Conservation (phyloP, 768 basidiomycete genomes). For the Rhodocollybia butyracea region DNA sequence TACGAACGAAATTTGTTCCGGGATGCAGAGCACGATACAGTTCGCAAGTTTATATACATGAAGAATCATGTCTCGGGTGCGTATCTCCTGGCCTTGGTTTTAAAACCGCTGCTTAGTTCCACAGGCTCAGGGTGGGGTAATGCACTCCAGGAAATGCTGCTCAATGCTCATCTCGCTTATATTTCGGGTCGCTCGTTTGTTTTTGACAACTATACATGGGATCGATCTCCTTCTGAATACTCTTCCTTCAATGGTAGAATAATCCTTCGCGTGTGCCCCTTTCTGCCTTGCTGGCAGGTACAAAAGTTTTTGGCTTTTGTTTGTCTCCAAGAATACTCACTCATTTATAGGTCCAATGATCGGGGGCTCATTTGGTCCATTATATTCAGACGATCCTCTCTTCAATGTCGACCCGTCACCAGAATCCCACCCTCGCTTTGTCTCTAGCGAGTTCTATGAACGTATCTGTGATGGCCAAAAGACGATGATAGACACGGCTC, state of each 20-base stretch:
- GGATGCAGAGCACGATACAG: slow-evolving; percentile 39
- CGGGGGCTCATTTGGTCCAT: slow-evolving; percentile 34
- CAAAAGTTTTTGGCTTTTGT: slow-evolving; percentile 9
- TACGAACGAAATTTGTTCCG: slow-evolving; percentile 45
- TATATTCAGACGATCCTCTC: slow-evolving; percentile 5
- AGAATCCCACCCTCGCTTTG: slow-evolving; percentile 33
- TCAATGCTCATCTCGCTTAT: slow-evolving; percentile 49
- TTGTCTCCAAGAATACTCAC: neutral
- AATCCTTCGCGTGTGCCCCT: slow-evolving; percentile 53
- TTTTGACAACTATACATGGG: slow-evolving; percentile 60
- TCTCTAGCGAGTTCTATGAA: slow-evolving; percentile 37
- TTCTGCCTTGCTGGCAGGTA: slow-evolving; percentile 50
- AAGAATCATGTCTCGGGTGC: slow-evolving; percentile 44
- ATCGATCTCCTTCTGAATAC: slow-evolving; percentile 36
- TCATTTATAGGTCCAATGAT: slow-evolving; percentile 37
- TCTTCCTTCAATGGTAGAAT: slow-evolving; percentile 44
- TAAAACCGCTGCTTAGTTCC: neutral
- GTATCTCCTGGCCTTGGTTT: slow-evolving; percentile 30
- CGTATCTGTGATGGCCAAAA: slow-evolving; percentile 37
- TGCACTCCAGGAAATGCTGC: slow-evolving; percentile 52
- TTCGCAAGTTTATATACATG: slow-evolving; percentile 44
- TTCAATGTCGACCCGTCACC: neutral
- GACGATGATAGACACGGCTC: slow-evolving; percentile 26
- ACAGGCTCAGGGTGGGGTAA: slow-evolving; percentile 62
- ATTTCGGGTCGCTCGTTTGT: slow-evolving; percentile 49